Evolutionary conservation across 352 stramenopile species (phyloP), one percentile per base, ranked within the genome.

Genomic region (Pseudoperonospora humuli): DNA sequence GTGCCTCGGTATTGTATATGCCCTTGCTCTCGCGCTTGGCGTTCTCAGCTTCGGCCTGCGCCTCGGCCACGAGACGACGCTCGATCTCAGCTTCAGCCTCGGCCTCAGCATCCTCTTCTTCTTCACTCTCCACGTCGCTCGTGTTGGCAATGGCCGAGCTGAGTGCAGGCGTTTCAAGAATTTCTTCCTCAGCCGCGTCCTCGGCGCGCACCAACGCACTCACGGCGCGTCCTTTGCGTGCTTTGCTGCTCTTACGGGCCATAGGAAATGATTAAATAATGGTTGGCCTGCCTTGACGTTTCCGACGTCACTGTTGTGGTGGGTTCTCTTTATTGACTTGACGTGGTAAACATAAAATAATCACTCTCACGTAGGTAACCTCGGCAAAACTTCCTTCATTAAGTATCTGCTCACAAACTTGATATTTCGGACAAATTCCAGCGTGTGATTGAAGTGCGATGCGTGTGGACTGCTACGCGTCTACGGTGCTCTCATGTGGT

Each of bases 91-190:
- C 70, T 39, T 91, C 79, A 1, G 67, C 67, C 33, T 84, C 72
- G 3, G 71, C 74, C 0, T 74, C 57, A 2, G 38, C 39, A 11
- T 77, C 65, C 7, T 75, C 73, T 5, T 75, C 73, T 23, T 71
- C 57, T 4, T 84, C 63, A 19, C 60, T 60, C 26, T 58, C 60
- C 34, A 44, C 50, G n/a, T 64, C 64, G 38, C 41, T 53, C 43
- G 37, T 26, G 13, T 39, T 39, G 8, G 33, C 34, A 11, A 49
- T 48, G 6, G 35, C 61, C 5, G 66, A 70, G 32, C 73, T 86
- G 17, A 93, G 61, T 11, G 75, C 77, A 11, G 80, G 77, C 50
- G 79, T 87, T 64, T 89, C 75, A 14, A 92, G 72, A 40, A 92
- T 89, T 47, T 92, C 79, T 39, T 85, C 70, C 49, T 92, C 79